Base-by-base conservation (phyloP, 805 yeast species). In the Candida insectorum region DNA sequence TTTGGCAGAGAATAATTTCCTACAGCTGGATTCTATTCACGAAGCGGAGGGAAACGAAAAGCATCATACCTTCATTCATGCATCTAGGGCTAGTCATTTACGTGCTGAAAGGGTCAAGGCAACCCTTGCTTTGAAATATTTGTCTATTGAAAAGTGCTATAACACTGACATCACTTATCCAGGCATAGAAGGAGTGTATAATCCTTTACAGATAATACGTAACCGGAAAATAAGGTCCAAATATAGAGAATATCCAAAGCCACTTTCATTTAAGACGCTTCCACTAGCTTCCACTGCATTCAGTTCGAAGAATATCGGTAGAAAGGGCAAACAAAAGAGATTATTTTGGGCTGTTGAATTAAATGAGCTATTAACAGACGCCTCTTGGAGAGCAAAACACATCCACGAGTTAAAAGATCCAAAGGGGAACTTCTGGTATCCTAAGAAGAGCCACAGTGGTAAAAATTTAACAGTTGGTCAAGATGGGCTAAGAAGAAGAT, bases 161-260 rank as follows among this genome's bases (percentile, higher is more conserved):
- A 40, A 37, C 2, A 49, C 51, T 0, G 33, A 32, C 12, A 36
- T 29, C 19, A 21, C 28, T 3, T 70, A 72, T 41, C 70, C 66
- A 2, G 75, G 74, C 2, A 72, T 82, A 3, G 86, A 79, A 36
- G 85, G 81, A 2, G 71, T 75, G 3, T 87, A 80, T 62, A 87
- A 87, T 51, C 96, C 96, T 3, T 60, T 87, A 27, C 95, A 85
- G 56, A 71, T 80, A n/a, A 76, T 87, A 17, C 62, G 96, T 36
- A 82, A 86, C 56, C 67, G 95, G 37, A 68, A 67, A 44, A 51
- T 81, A 3, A 56, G 85, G 33, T 69, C 71, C 37, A 72, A 71
- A 45, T 61, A 73, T 45, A 69, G 67, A 31, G 75, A 73, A 36
- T 60, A 62, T 22, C 70, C 75, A 2, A 65, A 69, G 24, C 61